A percentile compares a stretch with the other conserved stretches of the same genome.
These are phyloP conservation scores for Penicillium sp. DNA, from an alignment of 2,329 filamentous ascomycete genomes.

Conservation along the genomic window DNA sequence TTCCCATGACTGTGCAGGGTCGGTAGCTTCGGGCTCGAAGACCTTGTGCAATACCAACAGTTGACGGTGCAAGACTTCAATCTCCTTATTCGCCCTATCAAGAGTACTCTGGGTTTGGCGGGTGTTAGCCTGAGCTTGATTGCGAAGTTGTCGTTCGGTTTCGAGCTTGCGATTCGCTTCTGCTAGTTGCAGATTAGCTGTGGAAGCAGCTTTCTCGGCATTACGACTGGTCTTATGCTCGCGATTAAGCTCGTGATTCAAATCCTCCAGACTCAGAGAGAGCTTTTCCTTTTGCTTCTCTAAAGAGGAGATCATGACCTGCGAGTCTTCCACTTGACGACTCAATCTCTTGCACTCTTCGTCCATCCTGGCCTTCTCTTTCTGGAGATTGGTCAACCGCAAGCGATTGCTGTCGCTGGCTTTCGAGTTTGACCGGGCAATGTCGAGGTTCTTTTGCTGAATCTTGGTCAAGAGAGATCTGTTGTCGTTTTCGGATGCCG, in stretches of 20 bases:
- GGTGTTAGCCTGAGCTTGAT: conserved; percentile 79
- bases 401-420: conserved; percentile 78
- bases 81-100: conserved; percentile 74
- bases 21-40: conserved; percentile 70
- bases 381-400: conserved; percentile 70
- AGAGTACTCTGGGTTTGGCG: conserved; percentile 75
- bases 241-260: conserved; percentile 84
- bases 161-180: conserved; percentile 88
- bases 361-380: conserved; percentile 77
- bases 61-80: conserved; percentile 74
- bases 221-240: conserved; percentile 87
- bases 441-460: conserved; percentile 94
- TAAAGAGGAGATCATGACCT: conserved; percentile 74
- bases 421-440: conserved; percentile 81
- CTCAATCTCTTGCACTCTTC: conserved; percentile 77
- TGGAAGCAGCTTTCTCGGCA: conserved; percentile 82
- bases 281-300: conserved; percentile 96
- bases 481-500: conserved; percentile 95
- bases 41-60: conserved; percentile 79
- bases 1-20: conserved; percentile 65
- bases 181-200: conserved; percentile 74
- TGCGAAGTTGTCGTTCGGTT: conserved; percentile 79
- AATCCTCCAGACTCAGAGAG: conserved; percentile 78
- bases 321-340: conserved; percentile 80
- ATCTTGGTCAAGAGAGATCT: conserved; percentile 92